Conservation (phyloP, 257 asterid genomes). For the Capsicum pubescens region DNA sequence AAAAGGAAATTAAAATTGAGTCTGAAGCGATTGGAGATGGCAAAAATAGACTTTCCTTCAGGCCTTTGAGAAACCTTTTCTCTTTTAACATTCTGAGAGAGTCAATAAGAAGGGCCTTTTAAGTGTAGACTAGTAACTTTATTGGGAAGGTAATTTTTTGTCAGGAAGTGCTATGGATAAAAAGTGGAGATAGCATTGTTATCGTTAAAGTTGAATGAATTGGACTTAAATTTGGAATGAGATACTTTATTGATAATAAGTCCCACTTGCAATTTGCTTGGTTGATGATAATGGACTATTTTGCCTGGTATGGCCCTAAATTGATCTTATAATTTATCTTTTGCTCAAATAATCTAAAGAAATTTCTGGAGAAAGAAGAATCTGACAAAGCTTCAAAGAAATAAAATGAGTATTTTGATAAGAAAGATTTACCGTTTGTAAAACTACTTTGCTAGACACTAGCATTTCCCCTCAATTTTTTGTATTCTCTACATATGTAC, state of each 20-base stretch:
- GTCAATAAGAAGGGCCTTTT: not conserved
- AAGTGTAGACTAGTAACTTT: not conserved
- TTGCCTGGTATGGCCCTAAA: not conserved
- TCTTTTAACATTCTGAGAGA: not conserved
- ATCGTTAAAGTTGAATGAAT: not conserved
- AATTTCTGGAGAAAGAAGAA: not conserved
- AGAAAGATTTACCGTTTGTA: constrained; percentile 12
- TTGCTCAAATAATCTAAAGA: not conserved
- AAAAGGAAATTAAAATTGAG: not conserved
- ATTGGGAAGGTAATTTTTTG: constrained; percentile 4
- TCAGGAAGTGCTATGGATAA: not conserved
- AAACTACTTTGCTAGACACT: not conserved
- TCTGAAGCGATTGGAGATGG: not conserved
- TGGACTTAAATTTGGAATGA: not conserved
- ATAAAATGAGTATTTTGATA: not conserved
- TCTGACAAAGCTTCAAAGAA: not conserved
- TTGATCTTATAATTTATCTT: not conserved
- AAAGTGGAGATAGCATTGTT: not conserved
- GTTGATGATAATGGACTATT: not conserved
- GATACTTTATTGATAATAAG: not conserved
- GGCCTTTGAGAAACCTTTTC: not conserved
- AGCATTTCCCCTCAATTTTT: constrained; percentile 8
- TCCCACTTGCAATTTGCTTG: not conserved
- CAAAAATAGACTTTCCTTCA: not conserved
- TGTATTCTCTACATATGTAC: not conserved